These are phyloP conservation scores for Phytophthora hybrid DNA, from an alignment of 352 stramenopile species.

Conservation along the genomic window DNA sequence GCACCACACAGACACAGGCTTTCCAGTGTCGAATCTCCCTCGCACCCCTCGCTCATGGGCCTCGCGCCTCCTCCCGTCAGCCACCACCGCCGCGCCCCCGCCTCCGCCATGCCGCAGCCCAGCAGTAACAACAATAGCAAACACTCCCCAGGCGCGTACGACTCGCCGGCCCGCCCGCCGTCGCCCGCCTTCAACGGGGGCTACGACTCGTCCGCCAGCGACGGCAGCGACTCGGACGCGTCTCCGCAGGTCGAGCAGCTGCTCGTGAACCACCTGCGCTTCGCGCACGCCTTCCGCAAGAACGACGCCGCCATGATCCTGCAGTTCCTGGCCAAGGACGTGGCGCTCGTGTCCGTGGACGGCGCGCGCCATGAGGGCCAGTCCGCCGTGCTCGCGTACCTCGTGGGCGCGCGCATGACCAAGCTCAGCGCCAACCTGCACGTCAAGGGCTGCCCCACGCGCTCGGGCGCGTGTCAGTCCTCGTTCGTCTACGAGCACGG, in stretches of 20 bases:
- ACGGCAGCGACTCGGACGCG: constrained; percentile 16
- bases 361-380: constrained; percentile 52
- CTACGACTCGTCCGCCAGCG: constrained; percentile 13
- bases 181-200: constrained; percentile 29
- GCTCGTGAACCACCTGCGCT: constrained; percentile 64
- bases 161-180: constrained; percentile 22
- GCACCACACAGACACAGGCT: neutral
- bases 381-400: constrained; percentile 73
- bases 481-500: constrained; percentile 82
- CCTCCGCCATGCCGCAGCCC: constrained; percentile 19
- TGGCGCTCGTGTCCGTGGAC: constrained; percentile 60
- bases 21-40: constrained; percentile 21
- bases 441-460: constrained; percentile 66
- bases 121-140: constrained; percentile 17
- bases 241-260: constrained; percentile 53
- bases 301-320: constrained; percentile 77
- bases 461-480: constrained; percentile 61
- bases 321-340: constrained; percentile 71
- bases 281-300: constrained; percentile 76
- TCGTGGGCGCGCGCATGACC: constrained; percentile 73
- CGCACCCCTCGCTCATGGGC: constrained; percentile 25
- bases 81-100: neutral
- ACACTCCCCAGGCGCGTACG: constrained; percentile 9
- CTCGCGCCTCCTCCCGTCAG: constrained; percentile 18
- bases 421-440: constrained; percentile 75